Conservation (phyloP, 1,284 basidiomycete genomes). For the Ganoderma sinense region DNA sequence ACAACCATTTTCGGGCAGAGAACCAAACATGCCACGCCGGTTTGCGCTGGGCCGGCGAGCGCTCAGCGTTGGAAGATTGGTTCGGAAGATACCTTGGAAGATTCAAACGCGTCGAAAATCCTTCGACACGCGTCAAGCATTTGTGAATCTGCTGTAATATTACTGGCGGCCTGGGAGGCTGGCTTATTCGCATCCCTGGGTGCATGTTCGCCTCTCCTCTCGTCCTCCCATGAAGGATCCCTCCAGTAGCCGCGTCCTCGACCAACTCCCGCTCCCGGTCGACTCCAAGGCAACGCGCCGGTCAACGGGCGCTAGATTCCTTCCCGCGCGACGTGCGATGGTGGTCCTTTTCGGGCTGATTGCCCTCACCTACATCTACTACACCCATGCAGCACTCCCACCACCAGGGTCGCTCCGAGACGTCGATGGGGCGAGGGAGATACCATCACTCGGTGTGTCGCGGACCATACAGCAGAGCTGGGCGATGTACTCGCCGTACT, state of each 20-base stretch:
- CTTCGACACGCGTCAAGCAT: too few species aligned
- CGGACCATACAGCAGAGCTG: constrained; percentile 45
- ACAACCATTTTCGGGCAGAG: too few species aligned
- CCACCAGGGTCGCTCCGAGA: neutral
- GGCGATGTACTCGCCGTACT: constrained; percentile 70
- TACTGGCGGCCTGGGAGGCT: neutral
- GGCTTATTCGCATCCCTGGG: neutral
- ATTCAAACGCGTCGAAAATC: too few species aligned
- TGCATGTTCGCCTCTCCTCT: neutral
- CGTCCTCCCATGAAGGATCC: constrained; percentile 6
- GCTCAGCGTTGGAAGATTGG: too few species aligned
- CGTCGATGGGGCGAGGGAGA: neutral
- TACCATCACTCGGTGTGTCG: constrained; percentile 15
- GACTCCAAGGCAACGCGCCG: neutral
- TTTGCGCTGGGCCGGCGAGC: too few species aligned
- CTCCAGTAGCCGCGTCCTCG: neutral
- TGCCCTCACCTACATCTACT: constrained; percentile 22
- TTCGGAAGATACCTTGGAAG: too few species aligned
- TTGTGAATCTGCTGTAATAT: too few species aligned
- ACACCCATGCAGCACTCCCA: constrained; percentile 17
- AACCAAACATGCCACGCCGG: too few species aligned
- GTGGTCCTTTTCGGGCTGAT: constrained; percentile 15
- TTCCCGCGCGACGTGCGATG: neutral
- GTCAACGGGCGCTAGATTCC: neutral
- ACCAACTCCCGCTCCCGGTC: neutral